Base-by-base conservation (phyloP, 2,329 filamentous ascomycete species). In the Colletotrichum simmondsii region DNA sequence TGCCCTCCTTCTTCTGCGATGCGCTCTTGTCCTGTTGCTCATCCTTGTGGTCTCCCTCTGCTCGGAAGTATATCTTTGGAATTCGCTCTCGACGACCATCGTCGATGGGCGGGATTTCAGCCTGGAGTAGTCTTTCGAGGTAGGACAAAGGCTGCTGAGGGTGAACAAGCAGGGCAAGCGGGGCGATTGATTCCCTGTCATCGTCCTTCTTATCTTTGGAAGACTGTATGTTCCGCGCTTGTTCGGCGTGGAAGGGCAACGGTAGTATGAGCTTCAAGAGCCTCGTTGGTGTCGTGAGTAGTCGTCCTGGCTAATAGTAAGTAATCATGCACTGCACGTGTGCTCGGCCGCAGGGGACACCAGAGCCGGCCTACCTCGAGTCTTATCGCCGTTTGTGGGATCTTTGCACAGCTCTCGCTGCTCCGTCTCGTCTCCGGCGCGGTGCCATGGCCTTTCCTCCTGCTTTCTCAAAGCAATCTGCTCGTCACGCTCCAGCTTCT, bases 71-170 rank as follows among this genome's bases (percentile, higher is more conserved):
- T 1, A 98, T 89, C 46, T 87, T 89, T 0, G 95, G 94, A 1
- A 94, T 88, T 74, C 92, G 92, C 75, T 94, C 91, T n/a, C 85
- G 84, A 7, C 90, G 89, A 10, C 92, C 90, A 60, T 91, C 88
- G 1, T 88, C 85, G 1, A 96, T 86, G 0, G 90, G 90, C 0
- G 94, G 94, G 0, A 98, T 86, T 81, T 98, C 95, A 65, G 94
- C 93, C 79, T 98, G 95, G 59, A 98, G 95, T 3, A 98, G 85
- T 10, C 94, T 91, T 81, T 97, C 94, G 54, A 98, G 91, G 80
- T 98, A 97, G 10, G 94, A 97, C 3, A 98, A 87, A 0, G 95
- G 95, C 79, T 98, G 95, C 74, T 97, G 94, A 0, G 95, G 95
- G 77, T 98, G 95, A 0, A 98, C 89, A 2, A 98, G 90, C 0